phyloP scores from a whole-genome alignment of 1,284 basidiomycete genomes.

The Cryptococcus maquisensis region DNA sequence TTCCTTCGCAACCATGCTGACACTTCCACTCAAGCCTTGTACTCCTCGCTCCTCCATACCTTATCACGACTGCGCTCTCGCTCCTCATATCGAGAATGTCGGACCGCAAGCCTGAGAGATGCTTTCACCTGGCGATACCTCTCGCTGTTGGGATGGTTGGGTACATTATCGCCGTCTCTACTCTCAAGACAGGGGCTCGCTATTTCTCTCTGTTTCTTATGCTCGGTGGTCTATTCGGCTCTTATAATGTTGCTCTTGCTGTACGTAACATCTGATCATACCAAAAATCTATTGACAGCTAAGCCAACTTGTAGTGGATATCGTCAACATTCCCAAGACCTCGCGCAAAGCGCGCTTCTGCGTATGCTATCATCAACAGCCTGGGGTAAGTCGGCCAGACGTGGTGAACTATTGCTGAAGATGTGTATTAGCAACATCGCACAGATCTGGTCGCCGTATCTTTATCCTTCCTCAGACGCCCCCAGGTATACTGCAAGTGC shows the following conservation, averaged over 20 bases:
- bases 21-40: conserved; percentile 16
- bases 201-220: conserved; percentile 43
- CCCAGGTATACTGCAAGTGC: conserved; percentile 27
- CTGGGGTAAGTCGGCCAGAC: conserved; percentile 19
- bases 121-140: conserved; percentile 45
- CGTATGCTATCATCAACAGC: conserved; percentile 38
- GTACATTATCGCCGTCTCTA: conserved; percentile 29
- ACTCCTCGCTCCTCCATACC: conserved; percentile 38
- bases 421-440: conserved; percentile 12
- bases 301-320: conserved; percentile 23
- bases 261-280: not conserved
- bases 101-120: conserved; percentile 33
- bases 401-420: no score
- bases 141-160: conserved; percentile 41
- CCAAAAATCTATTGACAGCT: no score
- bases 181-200: conserved; percentile 24
- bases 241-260: conserved; percentile 32
- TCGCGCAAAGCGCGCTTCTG: conserved; percentile 32
- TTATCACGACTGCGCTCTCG: conserved; percentile 33
- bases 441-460: conserved; percentile 38
- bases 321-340: conserved; percentile 35
- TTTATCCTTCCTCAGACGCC: conserved; percentile 24
- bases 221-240: conserved; percentile 27
- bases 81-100: conserved; percentile 30
- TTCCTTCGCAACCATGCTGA: not conserved